Evolutionary conservation across 768 basidiomycete species (phyloP).

Genomic region (Pholiota molesta): DNA sequence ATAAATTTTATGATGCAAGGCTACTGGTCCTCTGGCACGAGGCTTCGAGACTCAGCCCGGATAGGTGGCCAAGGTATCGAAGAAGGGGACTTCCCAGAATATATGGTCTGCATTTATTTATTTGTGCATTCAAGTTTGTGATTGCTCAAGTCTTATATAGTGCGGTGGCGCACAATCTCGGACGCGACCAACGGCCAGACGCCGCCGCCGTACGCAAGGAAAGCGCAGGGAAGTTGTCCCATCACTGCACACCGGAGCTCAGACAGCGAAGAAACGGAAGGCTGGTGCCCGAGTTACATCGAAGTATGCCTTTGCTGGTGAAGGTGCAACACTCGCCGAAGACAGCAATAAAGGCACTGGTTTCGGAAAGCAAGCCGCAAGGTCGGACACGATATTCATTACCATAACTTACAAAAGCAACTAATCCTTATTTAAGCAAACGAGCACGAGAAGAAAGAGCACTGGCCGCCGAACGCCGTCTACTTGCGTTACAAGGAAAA

Average conservation of each 20-base stretch:
- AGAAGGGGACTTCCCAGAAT: constrained; percentile 71
- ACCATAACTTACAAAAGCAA: background rate
- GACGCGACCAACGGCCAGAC: constrained; percentile 52
- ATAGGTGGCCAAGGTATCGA: constrained; percentile 54
- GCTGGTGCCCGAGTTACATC: constrained; percentile 69
- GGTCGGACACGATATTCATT: constrained; percentile 39
- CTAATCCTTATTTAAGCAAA: constrained; percentile 49
- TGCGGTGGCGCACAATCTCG: constrained; percentile 81
- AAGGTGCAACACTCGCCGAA: constrained; percentile 55
- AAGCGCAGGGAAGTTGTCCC: constrained; percentile 45
- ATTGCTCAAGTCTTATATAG: constrained; percentile 34
- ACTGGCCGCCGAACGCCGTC: constrained; percentile 67
- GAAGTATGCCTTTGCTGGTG: constrained; percentile 60
- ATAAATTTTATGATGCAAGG: constrained; percentile 42
- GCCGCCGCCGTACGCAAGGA: constrained; percentile 39
- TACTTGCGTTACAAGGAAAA: constrained; percentile 46
- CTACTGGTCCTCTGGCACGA: constrained; percentile 80
- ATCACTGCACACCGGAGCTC: constrained; percentile 59
- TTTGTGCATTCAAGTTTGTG: background rate
- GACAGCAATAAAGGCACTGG: constrained; percentile 54
- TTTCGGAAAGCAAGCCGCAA: constrained; percentile 72
- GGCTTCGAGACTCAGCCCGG: constrained; percentile 65
- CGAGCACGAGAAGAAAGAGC: constrained; percentile 81
- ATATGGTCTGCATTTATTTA: constrained; percentile 51
- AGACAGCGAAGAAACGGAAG: constrained; percentile 70